Conservation (phyloP, 805 yeast species). For the Schizosaccharomyces octosporus region DNA sequence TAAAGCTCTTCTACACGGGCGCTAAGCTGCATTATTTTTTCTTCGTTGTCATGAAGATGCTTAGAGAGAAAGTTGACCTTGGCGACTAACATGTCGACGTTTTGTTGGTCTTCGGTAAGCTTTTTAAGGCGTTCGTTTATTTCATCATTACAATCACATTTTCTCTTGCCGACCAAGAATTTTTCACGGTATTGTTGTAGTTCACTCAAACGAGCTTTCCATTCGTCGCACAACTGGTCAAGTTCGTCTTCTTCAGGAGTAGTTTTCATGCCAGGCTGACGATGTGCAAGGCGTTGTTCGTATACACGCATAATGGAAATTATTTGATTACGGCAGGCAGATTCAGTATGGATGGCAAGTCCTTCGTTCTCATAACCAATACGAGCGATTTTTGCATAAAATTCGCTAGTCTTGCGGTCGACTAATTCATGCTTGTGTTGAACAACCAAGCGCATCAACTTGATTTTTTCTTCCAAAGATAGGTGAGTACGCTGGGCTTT, state of each 20-base stretch:
- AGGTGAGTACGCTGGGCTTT: neutral
- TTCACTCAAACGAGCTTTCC: neutral
- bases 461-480: neutral
- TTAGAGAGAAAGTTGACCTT: neutral
- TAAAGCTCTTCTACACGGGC: neutral
- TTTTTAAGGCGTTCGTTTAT: neutral
- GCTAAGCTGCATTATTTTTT: neutral
- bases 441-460: neutral
- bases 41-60: neutral
- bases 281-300: slow-evolving; percentile 1
- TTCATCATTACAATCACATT: neutral
- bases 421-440: neutral
- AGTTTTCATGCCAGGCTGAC: slow-evolving; percentile 1
- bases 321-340: neutral
- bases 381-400: neutral
- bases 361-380: slow-evolving; percentile 1
- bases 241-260: slow-evolving; percentile 1
- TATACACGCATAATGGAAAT: neutral
- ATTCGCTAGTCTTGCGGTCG: neutral
- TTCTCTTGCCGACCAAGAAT: neutral
- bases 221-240: neutral
- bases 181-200: neutral
- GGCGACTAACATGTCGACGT: neutral
- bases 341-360: neutral
- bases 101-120: neutral